Conservation (phyloP, 768 basidiomycete genomes). For the Boletus tylopilopsis region DNA sequence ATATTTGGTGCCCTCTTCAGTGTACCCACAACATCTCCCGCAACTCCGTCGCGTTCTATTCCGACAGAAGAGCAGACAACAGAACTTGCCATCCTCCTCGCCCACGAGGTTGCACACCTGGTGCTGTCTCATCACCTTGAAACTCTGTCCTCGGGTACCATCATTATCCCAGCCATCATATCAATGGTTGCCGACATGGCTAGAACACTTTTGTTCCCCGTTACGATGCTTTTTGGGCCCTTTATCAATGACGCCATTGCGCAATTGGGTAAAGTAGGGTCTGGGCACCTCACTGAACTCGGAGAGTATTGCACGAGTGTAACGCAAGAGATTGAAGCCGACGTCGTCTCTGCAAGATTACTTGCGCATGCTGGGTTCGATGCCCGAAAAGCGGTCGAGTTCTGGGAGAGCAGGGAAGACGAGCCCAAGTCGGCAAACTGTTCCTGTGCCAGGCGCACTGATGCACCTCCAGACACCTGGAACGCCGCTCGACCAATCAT, state of each 20-base stretch:
- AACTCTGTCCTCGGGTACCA: conserved; percentile 78
- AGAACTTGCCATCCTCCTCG: conserved; percentile 84
- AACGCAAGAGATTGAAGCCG: conserved; percentile 89
- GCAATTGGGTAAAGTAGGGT: conserved; percentile 71
- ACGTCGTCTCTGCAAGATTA: conserved; percentile 83
- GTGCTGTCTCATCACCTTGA: conserved; percentile 89
- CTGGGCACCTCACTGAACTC: conserved; percentile 67
- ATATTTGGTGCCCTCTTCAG: conserved; percentile 43
- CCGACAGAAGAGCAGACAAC: conserved; percentile 82
- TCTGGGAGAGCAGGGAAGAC: conserved; percentile 69
- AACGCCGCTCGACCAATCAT: conserved; percentile 29
- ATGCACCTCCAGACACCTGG: conserved; percentile 8
- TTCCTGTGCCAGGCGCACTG: conserved; percentile 14
- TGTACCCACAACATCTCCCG: conserved; percentile 31
- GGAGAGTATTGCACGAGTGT: conserved; percentile 75
- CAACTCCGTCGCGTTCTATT: conserved; percentile 37
- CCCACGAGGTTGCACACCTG: conserved; percentile 93
- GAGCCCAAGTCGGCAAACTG: conserved; percentile 15
- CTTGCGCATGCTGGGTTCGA: conserved; percentile 91
- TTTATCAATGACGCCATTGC: conserved; percentile 94
- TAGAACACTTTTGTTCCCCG: conserved; percentile 77
- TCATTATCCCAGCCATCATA: conserved; percentile 77
- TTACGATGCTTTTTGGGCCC: conserved; percentile 90
- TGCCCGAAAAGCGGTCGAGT: conserved; percentile 72
- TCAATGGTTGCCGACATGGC: conserved; percentile 75